These are phyloP conservation scores for Lolium multiflorum DNA, from an alignment of 176 grass and related monocot species.

Conservation along the genomic window DNA sequence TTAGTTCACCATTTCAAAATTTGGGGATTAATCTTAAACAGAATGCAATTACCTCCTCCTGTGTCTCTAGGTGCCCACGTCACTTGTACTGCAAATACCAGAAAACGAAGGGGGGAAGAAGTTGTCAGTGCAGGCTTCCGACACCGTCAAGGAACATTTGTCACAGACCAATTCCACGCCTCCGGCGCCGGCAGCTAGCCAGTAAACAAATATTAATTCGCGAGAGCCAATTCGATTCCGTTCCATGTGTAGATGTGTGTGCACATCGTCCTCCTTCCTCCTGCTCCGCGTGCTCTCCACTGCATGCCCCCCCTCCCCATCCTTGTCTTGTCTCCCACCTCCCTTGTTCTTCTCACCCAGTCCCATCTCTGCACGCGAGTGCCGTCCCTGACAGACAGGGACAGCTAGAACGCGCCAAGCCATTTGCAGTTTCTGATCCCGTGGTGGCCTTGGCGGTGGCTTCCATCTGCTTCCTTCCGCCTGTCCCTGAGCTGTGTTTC, in stretches of 20 bases:
- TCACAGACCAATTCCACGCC: conserved; percentile 29
- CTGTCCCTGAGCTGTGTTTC: neutral
- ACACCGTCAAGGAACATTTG: conserved; percentile 1
- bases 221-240: conserved; percentile 4
- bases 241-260: conserved; percentile 39
- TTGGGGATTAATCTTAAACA: neutral
- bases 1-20: neutral
- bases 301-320: conserved; percentile 32
- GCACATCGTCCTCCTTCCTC: neutral
- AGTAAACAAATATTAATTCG: neutral
- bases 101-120: neutral
- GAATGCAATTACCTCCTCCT: neutral
- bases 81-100: conserved; percentile 15
- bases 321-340: conserved; percentile 38
- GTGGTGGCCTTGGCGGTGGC: neutral
- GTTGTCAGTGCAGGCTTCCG: neutral
- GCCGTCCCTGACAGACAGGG: conserved; percentile 34
- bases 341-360: conserved; percentile 30
- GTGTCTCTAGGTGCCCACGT: neutral
- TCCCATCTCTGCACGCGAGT: neutral
- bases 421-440: conserved; percentile 43
- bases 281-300: conserved; percentile 49
- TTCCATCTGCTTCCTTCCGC: neutral
- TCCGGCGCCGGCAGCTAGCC: conserved; percentile 7
- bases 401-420: conserved; percentile 29